Evolutionary conservation across 1,284 basidiomycete species (phyloP), one percentile per base, ranked within the genome.

Genomic region (Xerocomus minutiporus): DNA sequence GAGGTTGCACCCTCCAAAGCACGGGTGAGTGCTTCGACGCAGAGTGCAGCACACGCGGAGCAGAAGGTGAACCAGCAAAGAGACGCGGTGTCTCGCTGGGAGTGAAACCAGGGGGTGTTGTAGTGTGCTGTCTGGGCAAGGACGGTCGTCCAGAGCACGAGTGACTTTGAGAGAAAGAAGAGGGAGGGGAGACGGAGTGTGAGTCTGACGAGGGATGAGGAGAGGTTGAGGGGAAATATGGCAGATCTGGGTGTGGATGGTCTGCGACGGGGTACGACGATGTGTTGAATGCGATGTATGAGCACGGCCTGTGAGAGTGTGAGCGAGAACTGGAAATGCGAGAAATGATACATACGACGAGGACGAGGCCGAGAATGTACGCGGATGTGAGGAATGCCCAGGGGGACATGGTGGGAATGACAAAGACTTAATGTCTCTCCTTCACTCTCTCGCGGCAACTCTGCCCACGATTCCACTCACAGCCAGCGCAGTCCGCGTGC

Each of bases 51-150:
- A 58, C 86, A 88, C 8, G 86, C 77, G 15, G 86, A 72, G 36
- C 76, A 73, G 64, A 88, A 89, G 0, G 85, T 87, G 31, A 71
- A 73, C 87, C 88, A 89, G 63, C 85, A 87, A 6, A 89, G 71
- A 20, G 82, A 74, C 0, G 76, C 67, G 75, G 86, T 87, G 44
- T 81, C 76, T 57, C 76, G 75, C 20, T 68, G 5, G 68, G 79
- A 84, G 32, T 63, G 61, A 8, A 74, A 53, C 63, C 62, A 71
- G 3, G 61, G 58, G 23, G 63, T 66, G 26, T 71, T 51, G 25
- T 60, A 59, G 9, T 49, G 42, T 1, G 77, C 72, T 0, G 79
- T 76, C 63, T 87, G 84, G 2, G 86, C 64, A 0, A 86, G 72
- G 26, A 85, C 73, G 28, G 81, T 59, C 1, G 64, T 59, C 82